Evolutionary conservation across 2,329 filamentous ascomycete species (phyloP).

Genomic region (Arthrobotrys iridis): DNA sequence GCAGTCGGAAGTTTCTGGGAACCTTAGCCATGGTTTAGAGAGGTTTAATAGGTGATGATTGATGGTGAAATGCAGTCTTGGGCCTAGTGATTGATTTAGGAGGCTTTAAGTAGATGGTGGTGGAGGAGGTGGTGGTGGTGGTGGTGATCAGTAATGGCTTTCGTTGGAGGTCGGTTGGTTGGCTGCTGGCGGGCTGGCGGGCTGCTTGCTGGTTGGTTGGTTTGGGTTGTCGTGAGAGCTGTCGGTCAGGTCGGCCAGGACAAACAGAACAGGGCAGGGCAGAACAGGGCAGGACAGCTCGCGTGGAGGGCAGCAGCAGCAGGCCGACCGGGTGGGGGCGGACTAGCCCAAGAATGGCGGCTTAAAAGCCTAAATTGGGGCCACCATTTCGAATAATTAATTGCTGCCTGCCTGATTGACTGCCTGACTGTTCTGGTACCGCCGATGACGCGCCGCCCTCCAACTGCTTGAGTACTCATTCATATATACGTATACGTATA

Average conservation of each 20-base stretch:
- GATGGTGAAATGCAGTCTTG: neutral
- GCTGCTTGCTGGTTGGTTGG: too few species aligned
- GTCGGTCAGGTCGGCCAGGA: neutral
- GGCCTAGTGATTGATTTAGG: neutral
- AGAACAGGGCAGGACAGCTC: neutral
- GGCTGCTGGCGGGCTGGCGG: too few species aligned
- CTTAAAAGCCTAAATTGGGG: conserved; percentile 51
- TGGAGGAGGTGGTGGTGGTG: neutral
- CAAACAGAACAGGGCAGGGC: neutral
- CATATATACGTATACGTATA: neutral
- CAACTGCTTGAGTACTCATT: neutral
- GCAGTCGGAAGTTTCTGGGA: conserved; percentile 92
- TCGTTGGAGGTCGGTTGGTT: neutral
- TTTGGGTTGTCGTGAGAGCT: too few species aligned
- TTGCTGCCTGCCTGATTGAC: neutral
- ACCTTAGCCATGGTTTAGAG: conserved; percentile 71
- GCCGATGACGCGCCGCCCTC: conserved; percentile 31
- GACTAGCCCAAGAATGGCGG: too few species aligned
- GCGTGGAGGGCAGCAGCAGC: too few species aligned
- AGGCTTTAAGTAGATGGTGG: neutral
- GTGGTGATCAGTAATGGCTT: neutral
- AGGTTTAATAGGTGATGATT: neutral
- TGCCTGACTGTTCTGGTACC: neutral
- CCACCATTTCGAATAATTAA: conserved; percentile 43
- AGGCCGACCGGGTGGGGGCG: too few species aligned